A percentile compares a stretch with the other conserved stretches of the same genome.
Conservation (phyloP, 108 stramenopile species). For the Mayamaea pseudoterrestris region DNA sequence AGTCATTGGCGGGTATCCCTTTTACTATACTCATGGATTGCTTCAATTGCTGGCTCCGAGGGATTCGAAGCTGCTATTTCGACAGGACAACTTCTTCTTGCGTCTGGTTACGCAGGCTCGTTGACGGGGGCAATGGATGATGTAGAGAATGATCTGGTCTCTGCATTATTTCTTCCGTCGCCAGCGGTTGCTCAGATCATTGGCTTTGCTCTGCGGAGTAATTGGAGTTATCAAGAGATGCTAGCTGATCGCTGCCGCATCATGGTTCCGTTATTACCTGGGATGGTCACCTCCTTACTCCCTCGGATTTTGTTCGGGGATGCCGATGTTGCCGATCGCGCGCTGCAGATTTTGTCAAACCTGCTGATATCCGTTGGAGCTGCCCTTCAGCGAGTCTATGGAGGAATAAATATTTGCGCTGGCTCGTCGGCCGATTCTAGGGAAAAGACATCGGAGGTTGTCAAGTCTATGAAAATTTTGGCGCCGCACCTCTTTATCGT, state of each 20-base stretch:
- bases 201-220: conserved; percentile 15
- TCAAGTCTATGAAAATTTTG: conserved; percentile 19
- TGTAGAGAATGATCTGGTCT: conserved; percentile 4
- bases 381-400: conserved; percentile 33
- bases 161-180: conserved; percentile 29
- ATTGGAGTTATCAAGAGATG: conserved; percentile 46
- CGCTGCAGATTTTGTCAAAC: conserved; percentile 15
- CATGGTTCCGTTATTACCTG: conserved; percentile 66
- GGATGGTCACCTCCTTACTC: conserved; percentile 47
- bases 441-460: not conserved
- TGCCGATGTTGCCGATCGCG: not conserved
- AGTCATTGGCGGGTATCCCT: conserved; percentile 61
- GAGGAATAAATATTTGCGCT: conserved; percentile 1
- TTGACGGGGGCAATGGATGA: conserved; percentile 20
- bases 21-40: conserved; percentile 63
- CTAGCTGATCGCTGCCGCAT: conserved; percentile 52
- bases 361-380: conserved; percentile 29
- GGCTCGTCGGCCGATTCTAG: not conserved
- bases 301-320: conserved; percentile 15
- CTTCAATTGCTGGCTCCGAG: conserved; percentile 59
- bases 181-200: conserved; percentile 35
- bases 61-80: conserved; percentile 43
- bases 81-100: conserved; percentile 48
- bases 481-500: conserved; percentile 24
- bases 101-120: conserved; percentile 57